Conservation (phyloP, 2,329 filamentous ascomycete genomes). For the Sarocladium oryzae region DNA sequence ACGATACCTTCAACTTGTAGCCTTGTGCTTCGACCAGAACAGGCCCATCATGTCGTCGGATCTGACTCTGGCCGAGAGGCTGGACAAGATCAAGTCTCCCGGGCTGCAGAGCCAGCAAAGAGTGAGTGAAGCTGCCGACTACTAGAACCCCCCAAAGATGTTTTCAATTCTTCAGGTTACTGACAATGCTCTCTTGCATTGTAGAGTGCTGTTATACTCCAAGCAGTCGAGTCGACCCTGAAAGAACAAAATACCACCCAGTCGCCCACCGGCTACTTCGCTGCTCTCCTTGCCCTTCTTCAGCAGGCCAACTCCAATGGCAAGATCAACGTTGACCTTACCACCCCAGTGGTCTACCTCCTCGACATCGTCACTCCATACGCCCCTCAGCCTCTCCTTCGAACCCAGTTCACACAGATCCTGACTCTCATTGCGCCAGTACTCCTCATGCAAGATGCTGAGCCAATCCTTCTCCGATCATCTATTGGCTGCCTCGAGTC, state of each 20-base stretch:
- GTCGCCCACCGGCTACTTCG: conserved; percentile 89
- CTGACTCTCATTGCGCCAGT: conserved; percentile 80
- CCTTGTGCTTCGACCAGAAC: background rate
- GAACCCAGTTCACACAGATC: conserved; percentile 92
- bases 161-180: too few relatives aligned
- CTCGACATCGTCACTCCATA: conserved; percentile 86
- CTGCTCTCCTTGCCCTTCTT: conserved; percentile 84
- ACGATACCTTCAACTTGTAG: background rate
- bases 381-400: conserved; percentile 78
- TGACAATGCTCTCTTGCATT: too few relatives aligned
- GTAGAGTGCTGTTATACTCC: conserved; percentile 78
- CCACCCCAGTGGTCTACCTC: conserved; percentile 85
- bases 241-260: conserved; percentile 78
- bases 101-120: conserved; percentile 94
- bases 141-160: too few relatives aligned
- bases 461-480: conserved; percentile 77
- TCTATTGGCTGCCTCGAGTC: conserved; percentile 92
- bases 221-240: conserved; percentile 87
- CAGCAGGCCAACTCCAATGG: conserved; percentile 65
- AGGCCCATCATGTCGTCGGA: conserved; percentile 1
- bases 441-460: conserved; percentile 70
- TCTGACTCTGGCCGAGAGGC: conserved; percentile 69
- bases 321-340: conserved; percentile 72
- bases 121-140: conserved; percentile 43
- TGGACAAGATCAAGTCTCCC: conserved; percentile 95